Conservation (phyloP, 2,329 filamentous ascomycete genomes). For the Pseudopithomyces chartarum region DNA sequence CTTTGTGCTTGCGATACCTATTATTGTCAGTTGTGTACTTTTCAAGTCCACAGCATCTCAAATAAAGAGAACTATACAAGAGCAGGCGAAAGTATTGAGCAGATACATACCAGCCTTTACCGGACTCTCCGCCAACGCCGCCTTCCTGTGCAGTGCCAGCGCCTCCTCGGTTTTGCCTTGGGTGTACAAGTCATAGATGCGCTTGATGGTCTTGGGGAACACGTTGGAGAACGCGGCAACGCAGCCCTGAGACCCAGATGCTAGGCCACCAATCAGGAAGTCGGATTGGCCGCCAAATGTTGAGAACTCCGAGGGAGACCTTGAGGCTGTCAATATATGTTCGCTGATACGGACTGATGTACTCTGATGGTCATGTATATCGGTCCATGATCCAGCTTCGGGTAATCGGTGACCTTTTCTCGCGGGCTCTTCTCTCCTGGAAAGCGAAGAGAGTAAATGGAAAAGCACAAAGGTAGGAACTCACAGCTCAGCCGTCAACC, state of each 20-base stretch:
- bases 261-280: conserved; percentile 65
- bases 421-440: no score
- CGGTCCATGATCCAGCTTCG: no score
- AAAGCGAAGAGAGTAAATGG: no score
- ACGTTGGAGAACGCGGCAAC: conserved; percentile 64
- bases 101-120: conserved; percentile 55
- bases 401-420: no score
- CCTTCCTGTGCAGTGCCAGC: conserved; percentile 63
- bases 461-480: neutral
- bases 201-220: conserved; percentile 60
- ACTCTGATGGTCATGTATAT: no score
- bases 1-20: conserved; percentile 69
- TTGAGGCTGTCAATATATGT: neutral
- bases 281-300: conserved; percentile 76
- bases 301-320: conserved; percentile 61
- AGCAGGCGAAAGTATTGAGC: no score
- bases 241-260: conserved; percentile 59
- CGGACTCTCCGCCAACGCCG: conserved; percentile 68
- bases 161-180: conserved; percentile 64
- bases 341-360: no score
- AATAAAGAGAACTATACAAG: no score
- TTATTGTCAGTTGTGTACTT: no score
- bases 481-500: conserved; percentile 58
- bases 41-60: no score
- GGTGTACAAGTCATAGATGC: conserved; percentile 66